Conservation (phyloP, 257 asterid species). For the Jasminum sambac region DNA sequence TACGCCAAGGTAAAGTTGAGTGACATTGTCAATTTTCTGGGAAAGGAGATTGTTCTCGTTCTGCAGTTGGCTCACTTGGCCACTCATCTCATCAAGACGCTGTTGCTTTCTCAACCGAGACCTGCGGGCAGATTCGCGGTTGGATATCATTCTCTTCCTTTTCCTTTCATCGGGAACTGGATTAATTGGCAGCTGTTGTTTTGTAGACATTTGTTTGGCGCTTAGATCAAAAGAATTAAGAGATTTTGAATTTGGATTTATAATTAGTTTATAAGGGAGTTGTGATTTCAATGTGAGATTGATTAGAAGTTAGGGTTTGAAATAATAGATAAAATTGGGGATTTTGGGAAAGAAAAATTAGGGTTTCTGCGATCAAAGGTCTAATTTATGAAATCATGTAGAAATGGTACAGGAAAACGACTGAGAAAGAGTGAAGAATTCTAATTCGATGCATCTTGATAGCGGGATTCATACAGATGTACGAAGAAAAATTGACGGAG, state of each 20-base stretch:
- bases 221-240: neutral
- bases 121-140: constrained; percentile 81
- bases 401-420: constrained; percentile 87
- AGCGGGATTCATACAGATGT: constrained; percentile 42
- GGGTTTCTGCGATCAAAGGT: constrained; percentile 5
- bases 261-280: neutral
- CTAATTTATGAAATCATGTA: constrained; percentile 74
- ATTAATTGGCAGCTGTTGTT: constrained; percentile 42
- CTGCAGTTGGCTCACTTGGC: constrained; percentile 42
- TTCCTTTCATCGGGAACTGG: constrained; percentile 60
- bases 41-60: constrained; percentile 49
- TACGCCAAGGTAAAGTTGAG: constrained; percentile 40
- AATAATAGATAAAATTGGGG: neutral
- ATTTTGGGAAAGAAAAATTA: neutral
- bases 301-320: neutral
- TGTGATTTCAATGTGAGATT: neutral
- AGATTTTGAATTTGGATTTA: constrained; percentile 3
- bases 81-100: constrained; percentile 52
- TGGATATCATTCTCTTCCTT: constrained; percentile 76
- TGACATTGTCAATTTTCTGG: constrained; percentile 46
- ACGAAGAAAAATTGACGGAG: constrained; percentile 24
- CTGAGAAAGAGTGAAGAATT: constrained; percentile 84
- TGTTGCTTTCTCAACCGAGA: constrained; percentile 78
- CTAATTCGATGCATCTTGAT: constrained; percentile 61
- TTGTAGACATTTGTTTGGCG: constrained; percentile 40